phyloP scores from a whole-genome alignment of 495 filamentous ascomycete genomes.

The Hyaloscypha bicolor region DNA sequence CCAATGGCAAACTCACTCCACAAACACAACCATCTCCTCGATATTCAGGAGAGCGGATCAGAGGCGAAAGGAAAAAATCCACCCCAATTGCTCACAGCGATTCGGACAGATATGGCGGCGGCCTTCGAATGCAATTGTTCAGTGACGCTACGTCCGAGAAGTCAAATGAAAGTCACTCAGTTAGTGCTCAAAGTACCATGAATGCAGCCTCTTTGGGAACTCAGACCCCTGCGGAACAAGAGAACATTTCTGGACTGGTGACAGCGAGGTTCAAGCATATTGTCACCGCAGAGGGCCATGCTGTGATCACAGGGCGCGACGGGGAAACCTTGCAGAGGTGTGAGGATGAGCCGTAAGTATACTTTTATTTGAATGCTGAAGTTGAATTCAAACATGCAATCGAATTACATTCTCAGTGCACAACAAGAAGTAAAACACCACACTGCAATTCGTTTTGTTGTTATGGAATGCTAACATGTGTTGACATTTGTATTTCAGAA shows the following conservation, averaged over 20 bases:
- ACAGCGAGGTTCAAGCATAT: conserved; percentile 82
- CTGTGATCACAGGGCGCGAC: conserved; percentile 78
- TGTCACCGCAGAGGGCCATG: conserved; percentile 78
- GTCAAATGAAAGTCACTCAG: conserved; percentile 17
- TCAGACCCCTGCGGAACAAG: conserved; percentile 15
- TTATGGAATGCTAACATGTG: conserved; percentile 84
- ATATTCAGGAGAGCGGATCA: conserved; percentile 1
- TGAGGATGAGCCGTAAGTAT: conserved; percentile 76
- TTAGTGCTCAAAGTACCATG: neutral
- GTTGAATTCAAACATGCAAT: no score
- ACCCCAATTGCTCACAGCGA: neutral
- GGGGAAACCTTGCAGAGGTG: conserved; percentile 71
- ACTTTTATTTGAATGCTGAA: neutral
- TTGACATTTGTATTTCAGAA: conserved; percentile 50
- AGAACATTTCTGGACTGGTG: conserved; percentile 35
- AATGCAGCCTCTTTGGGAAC: conserved; percentile 5
- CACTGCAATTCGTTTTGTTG: neutral
- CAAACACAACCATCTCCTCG: neutral
- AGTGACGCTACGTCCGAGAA: conserved; percentile 41
- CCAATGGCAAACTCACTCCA: conserved; percentile 28
- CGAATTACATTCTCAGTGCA: no score
- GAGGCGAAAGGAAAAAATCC: conserved; percentile 13
- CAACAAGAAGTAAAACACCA: no score
- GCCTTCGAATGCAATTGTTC: conserved; percentile 33
- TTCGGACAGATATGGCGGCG: conserved; percentile 19